Conservation (phyloP, 2,329 filamentous ascomycete species). For the Aureobasidium vineae region DNA sequence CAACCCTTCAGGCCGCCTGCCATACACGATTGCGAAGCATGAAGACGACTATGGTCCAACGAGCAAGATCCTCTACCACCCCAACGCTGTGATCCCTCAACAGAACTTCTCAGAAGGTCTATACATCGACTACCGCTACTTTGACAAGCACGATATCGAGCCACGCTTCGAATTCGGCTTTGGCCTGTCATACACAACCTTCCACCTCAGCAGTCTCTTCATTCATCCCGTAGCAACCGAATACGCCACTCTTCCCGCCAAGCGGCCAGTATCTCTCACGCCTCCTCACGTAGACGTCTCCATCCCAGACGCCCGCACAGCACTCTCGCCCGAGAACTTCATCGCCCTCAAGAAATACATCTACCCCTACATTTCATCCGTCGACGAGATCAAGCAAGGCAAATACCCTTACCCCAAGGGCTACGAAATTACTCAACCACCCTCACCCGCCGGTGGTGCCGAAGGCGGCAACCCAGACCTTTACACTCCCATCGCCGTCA, state of each 20-base stretch:
- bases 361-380: conserved; percentile 65
- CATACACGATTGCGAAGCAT: conserved; percentile 78
- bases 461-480: conserved; percentile 67
- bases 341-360: conserved; percentile 66
- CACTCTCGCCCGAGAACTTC: conserved; percentile 61
- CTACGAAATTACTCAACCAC: conserved; percentile 52
- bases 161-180: conserved; percentile 86
- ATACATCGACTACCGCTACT: conserved; percentile 86
- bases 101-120: conserved; percentile 81
- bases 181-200: conserved; percentile 77
- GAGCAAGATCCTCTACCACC: conserved; percentile 66
- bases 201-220: conserved; percentile 58
- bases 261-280: conserved; percentile 44
- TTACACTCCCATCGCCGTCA: conserved; percentile 56
- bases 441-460: conserved; percentile 66
- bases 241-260: conserved; percentile 44
- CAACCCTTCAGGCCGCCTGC: conserved; percentile 77
- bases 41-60: conserved; percentile 73
- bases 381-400: conserved; percentile 49
- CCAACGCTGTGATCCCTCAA: conserved; percentile 70
- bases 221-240: conserved; percentile 40
- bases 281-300: conserved; percentile 57
- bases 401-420: conserved; percentile 55
- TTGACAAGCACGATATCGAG: conserved; percentile 70
- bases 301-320: conserved; percentile 56